Evolutionary conservation across 495 filamentous ascomycete species (phyloP), one percentile per base, ranked within the genome.

Genomic region (Letharia lupina): DNA sequence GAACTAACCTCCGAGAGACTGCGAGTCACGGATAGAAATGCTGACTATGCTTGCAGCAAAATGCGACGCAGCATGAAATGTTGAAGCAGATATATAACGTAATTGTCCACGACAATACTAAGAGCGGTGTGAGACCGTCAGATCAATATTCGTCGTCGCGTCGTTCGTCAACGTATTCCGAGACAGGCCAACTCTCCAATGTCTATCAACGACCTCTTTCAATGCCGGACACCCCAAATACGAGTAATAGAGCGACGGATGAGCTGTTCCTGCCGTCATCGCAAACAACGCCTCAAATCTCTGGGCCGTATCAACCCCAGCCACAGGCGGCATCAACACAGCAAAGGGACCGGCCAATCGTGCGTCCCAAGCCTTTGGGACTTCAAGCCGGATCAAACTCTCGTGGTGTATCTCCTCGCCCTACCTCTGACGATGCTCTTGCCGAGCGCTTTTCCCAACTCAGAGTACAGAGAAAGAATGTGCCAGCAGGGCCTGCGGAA

Each of bases 61-160:
- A 82, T 13, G 70, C 72, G 33, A 59, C 71, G 15, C 71, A 75
- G 59, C 70, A 80, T 44, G 67, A 71, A 50, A 78, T 78, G 59
- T 89, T 87, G 71, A 74, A 80, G 37, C 73, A 77, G 37, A 85
- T 91, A 65, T 89, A 88, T 73, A 75, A 83, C 3, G 79, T 85
- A 37, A 93, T 93, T 68, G 81, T 83, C 61, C 83, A 84, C 40
- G 84, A 91, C 69, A 91, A 91, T 69, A 69, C 70, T 31, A 78
- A 77, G 62, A 84, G 74, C 42, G 85, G 86, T 12, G 75, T 83
- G 20, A 62, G 20, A 39, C 65, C 68, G 33, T 39, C 50, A 33
- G 50, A 52, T 16, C 64, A 60, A n/a, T n/a, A 28, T 39, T 42
- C 57, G 39, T 35, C 18, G 4, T 54, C 58, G 16, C 58, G 39